These are phyloP conservation scores for Pseudoperonospora humuli DNA, from an alignment of 352 stramenopile genomes.

Conservation along the genomic window DNA sequence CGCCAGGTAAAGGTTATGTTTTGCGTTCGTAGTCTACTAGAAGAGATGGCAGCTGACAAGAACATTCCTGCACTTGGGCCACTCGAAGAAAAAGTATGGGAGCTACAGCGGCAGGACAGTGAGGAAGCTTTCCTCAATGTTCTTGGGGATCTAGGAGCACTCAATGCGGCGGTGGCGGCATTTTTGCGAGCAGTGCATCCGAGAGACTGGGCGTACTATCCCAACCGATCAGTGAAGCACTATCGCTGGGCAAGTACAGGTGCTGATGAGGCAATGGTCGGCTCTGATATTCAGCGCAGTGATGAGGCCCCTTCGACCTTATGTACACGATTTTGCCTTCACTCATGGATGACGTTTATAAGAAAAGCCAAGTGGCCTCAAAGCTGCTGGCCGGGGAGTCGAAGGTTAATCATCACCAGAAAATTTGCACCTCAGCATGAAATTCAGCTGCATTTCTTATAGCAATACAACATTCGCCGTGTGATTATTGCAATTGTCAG, in stretches of 20 bases:
- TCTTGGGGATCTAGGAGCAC: constrained; percentile 38
- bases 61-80: constrained; percentile 58
- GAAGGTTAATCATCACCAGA: constrained; percentile 12
- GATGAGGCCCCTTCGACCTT: constrained; percentile 73
- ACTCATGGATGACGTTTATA: constrained; percentile 68
- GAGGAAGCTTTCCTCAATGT: constrained; percentile 49
- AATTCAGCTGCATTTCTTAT: no score
- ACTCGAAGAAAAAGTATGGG: constrained; percentile 55
- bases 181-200: constrained; percentile 57
- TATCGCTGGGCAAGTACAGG: constrained; percentile 67
- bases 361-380: constrained; percentile 59
- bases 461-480: no score
- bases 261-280: constrained; percentile 43
- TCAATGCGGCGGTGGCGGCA: constrained; percentile 42
- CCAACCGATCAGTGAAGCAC: constrained; percentile 49
- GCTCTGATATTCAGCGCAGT: constrained; percentile 49
- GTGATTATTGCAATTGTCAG: no score
- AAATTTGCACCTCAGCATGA: no score
- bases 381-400: constrained; percentile 33
- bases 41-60: constrained; percentile 66
- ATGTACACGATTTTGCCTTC: constrained; percentile 74
- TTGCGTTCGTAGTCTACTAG: constrained; percentile 57
- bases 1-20: constrained; percentile 60
- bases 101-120: constrained; percentile 46
- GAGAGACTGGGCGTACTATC: constrained; percentile 59